phyloP scores from a whole-genome alignment of 768 basidiomycete genomes.

The Lentinula aciculospora region DNA sequence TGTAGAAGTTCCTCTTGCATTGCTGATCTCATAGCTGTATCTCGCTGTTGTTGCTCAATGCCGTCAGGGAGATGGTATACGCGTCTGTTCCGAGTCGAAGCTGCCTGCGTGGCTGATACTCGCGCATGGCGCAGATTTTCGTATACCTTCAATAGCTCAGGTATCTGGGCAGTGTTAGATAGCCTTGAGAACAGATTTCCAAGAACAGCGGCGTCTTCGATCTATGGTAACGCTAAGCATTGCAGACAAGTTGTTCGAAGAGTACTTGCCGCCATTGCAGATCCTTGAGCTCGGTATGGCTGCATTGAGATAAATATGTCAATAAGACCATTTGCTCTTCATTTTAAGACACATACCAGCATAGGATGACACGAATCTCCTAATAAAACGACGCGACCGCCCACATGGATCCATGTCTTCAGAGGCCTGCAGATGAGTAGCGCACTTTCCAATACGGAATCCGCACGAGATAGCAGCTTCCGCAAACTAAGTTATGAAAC shows the following conservation, averaged over 20 bases:
- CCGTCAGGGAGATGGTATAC: constrained; percentile 57
- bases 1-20: constrained; percentile 33
- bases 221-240: constrained; percentile 9
- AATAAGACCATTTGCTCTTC: no score
- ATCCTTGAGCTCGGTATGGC: constrained; percentile 48
- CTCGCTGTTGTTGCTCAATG: constrained; percentile 42
- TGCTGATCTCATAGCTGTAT: constrained; percentile 43
- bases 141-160: constrained; percentile 43
- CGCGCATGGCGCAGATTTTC: constrained; percentile 45
- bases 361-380: constrained; percentile 58
- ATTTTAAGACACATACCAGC: constrained; percentile 36
- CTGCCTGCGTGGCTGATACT: constrained; percentile 40
- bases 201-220: constrained; percentile 29
- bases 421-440: constrained; percentile 45
- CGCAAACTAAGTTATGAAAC: constrained; percentile 25
- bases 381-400: constrained; percentile 36
- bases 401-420: constrained; percentile 40
- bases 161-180: constrained; percentile 17
- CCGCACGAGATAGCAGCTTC: constrained; percentile 41
- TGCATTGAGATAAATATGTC: constrained; percentile 22
- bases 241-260: background rate
- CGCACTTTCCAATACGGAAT: constrained; percentile 39
- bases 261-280: constrained; percentile 41
- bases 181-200: constrained; percentile 15
- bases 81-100: constrained; percentile 43